These are phyloP conservation scores for Verbena officinalis DNA, from an alignment of 257 asterid genomes.

Conservation along the genomic window DNA sequence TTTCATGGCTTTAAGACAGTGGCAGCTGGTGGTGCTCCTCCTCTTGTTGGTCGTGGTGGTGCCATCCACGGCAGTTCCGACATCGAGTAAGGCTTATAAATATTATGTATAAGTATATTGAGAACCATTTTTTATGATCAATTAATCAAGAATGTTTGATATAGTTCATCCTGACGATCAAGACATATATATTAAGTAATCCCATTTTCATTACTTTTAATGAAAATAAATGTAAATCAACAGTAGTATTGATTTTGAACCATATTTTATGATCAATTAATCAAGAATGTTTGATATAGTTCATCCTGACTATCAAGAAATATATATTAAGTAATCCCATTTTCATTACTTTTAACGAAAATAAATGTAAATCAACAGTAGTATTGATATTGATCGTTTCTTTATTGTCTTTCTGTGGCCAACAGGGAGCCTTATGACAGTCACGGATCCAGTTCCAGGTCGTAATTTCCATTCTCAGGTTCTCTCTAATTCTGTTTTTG, in stretches of 20 bases:
- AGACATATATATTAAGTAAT: too few species aligned
- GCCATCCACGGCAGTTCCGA: constrained; percentile 28
- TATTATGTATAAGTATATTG: neutral
- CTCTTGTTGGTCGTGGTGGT: constrained; percentile 30
- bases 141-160: neutral
- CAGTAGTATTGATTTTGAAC: too few species aligned
- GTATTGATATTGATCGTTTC: neutral
- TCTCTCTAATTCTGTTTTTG: constrained; percentile 6
- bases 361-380: too few species aligned
- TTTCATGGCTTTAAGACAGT: constrained; percentile 37
- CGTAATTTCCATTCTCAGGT: constrained; percentile 33
- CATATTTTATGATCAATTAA: too few species aligned
- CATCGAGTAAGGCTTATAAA: constrained; percentile 37
- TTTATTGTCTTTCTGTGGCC: neutral
- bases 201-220: neutral
- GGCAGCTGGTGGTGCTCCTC: constrained; percentile 34
- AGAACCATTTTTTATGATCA: too few species aligned
- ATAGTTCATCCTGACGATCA: too few species aligned
- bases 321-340: too few species aligned
- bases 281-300: neutral
- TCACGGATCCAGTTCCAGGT: neutral
- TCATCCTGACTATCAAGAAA: too few species aligned
- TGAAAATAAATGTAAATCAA: too few species aligned
- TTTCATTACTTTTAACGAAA: neutral
- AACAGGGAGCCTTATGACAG: constrained; percentile 35